Evolutionary conservation across 192 early-diverging fungal species (phyloP), one percentile per base, ranked within the genome.

Genomic region (Haplosporangium gracile): DNA sequence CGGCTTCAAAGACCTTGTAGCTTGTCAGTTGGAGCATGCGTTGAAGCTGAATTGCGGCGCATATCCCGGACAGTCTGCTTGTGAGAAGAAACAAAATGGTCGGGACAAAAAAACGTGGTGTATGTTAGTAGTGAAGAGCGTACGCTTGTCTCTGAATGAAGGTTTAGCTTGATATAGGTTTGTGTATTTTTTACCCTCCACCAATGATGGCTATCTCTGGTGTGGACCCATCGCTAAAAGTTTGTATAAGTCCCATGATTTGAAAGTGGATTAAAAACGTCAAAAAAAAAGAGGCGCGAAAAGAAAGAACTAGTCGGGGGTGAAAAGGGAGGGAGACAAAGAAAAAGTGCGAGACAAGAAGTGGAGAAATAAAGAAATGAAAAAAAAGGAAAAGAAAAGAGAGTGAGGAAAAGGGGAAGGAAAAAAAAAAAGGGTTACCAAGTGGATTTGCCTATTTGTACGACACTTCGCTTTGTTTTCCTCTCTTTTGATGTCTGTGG

Each of bases 1-100:
- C 68, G 57, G 57, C 71, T 49, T 92, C 91, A 65, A 89, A 90
- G 34, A 92, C 77, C 5, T 72, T 72, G 45, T 80, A 80, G n/a
- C 75, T 81, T 10, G 75, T 72, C 68, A 90, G 68, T 15, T 83
- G 81, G 32, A 92, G 75, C 60, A 88, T 51, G 34, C 88, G 74
- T 70, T 83, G 76, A 6, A 92, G 72, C 43, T 90, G 87, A 32
- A 92, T 87, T 9, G 84, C 90, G 20, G 90, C 88, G 65, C 82
- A 88, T 32, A 91, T 74, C 34, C 91, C 91, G 3, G 79, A 79
- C 13, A 82, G 76, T 5, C 87, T 88, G 32, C 39, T 49, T 11
- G 22, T 10, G 9, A 18, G 7, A 24, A 55, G n/a, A n/a, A 60
- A 36, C 36, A 36, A 36, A 26, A 75, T 42, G 45, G 39, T 2